Evolutionary conservation across 768 basidiomycete species (phyloP).

Genomic region (Tylopilus rubrobrunneus): DNA sequence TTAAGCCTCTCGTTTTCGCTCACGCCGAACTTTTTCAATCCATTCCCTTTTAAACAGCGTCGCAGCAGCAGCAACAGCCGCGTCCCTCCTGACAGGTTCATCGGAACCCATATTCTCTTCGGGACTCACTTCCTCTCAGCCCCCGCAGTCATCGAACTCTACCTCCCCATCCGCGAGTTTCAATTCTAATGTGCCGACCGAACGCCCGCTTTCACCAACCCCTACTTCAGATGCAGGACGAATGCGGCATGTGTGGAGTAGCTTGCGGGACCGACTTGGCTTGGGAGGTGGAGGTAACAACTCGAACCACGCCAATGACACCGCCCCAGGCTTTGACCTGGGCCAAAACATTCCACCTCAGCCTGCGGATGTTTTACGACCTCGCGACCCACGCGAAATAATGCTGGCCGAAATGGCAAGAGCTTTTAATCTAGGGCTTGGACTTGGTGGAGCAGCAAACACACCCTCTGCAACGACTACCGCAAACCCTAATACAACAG

Average conservation of each 20-base stretch:
- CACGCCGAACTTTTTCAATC: neutral
- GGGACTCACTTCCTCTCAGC: slow-evolving; percentile 41
- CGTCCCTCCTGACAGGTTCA: slow-evolving; percentile 74
- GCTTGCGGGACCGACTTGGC: slow-evolving; percentile 64
- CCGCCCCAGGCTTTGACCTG: neutral
- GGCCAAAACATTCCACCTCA: slow-evolving; percentile 11
- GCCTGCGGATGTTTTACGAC: slow-evolving; percentile 8
- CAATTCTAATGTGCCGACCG: slow-evolving; percentile 19
- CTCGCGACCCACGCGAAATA: slow-evolving; percentile 55
- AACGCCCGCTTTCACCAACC: slow-evolving; percentile 40
- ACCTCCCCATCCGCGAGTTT: slow-evolving; percentile 9
- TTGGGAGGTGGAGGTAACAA: slow-evolving; percentile 33
- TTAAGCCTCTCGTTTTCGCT: neutral
- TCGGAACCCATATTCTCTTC: slow-evolving; percentile 62
- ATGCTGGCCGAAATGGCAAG: slow-evolving; percentile 82
- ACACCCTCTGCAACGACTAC: neutral
- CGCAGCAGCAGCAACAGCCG: slow-evolving; percentile 89
- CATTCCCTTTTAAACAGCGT: slow-evolving; percentile 45
- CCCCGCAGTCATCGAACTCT: slow-evolving; percentile 12
- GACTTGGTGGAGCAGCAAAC: slow-evolving; percentile 31
- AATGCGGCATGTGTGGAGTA: slow-evolving; percentile 65
- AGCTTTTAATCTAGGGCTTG: slow-evolving; percentile 72
- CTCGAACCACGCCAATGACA: slow-evolving; percentile 12
- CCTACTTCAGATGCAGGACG: slow-evolving; percentile 38
- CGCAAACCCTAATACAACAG: slow-evolving; percentile 4